Evolutionary conservation across 2,329 filamentous ascomycete species (phyloP), one percentile per base, ranked within the genome.

Genomic region (Byssothecium circinans): DNA sequence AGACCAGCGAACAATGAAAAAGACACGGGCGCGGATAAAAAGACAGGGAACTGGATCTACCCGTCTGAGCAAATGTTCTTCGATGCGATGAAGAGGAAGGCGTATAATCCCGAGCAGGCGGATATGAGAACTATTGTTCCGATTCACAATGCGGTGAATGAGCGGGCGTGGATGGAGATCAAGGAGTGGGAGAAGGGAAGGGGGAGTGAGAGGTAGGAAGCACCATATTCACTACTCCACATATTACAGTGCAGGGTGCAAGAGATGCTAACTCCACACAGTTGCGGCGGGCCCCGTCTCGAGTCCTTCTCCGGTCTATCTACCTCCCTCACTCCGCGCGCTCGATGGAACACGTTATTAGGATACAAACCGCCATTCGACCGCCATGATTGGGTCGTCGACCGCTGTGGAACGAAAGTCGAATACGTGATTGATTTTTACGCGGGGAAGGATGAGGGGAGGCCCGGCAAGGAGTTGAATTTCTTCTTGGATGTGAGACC

Each of bases 381-480:
- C 74, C 80, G 94, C 22, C 94, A 99, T 70, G 94, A 99, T 71
- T 99, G 94, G 94, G 85, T 96, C 19, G 86, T 99, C 29, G 91
- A 99, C 73, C 81, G 94, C 42, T 97, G 94, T 67, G 92, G 88
- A 23, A 86, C 78, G 17, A 83, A 83, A 63, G 76, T 99, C 40
- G 94, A 97, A 62, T 99, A 99, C 69, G 87, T 99, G 32, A 99
- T 99, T 70, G 94, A 99, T 73, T 99, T 99, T 63, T 99, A 99
- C 68, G 85, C 90, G 4, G 94, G 94, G 0, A 83, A 78, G 58
- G 69, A 77, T 23, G 69, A 72, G 45, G 72, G 66, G 47, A 69
- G 53, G 62, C 56, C 48, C 22, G 72, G 68, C 46, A 74, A 74
- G 47, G 78, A 76, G 36, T 62, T 86, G 56, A 85, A 79, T 56